Evolutionary conservation across 23 red algal genomes (phyloP).

Genomic region (Pyropia yezoensis): DNA sequence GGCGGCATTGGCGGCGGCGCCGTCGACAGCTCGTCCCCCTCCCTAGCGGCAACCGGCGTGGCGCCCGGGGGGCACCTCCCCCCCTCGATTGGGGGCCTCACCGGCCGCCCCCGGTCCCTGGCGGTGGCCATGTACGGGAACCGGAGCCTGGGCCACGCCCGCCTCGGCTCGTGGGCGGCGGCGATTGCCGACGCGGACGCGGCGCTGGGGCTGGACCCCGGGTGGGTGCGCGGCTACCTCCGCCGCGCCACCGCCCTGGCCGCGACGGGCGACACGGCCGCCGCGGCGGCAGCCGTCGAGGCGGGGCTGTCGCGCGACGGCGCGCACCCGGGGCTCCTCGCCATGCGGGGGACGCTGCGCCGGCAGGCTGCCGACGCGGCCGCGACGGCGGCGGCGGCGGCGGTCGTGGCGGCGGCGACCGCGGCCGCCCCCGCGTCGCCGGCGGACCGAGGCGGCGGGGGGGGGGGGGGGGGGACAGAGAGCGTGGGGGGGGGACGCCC

Average conservation of each 20-base stretch:
- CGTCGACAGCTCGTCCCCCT: background rate
- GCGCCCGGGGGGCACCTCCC: background rate
- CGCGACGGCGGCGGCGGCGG: too few relatives aligned
- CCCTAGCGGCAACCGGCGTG: too few relatives aligned
- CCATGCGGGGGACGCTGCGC: background rate
- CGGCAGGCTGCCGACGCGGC: too few relatives aligned
- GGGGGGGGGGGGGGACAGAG: too few relatives aligned
- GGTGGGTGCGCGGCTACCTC: conserved; percentile 60
- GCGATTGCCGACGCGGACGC: conserved; percentile 38
- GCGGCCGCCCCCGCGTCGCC: too few relatives aligned
- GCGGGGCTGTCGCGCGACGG: background rate
- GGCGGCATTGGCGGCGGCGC: too few relatives aligned
- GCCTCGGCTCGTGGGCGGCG: background rate
- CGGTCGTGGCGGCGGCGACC: too few relatives aligned
- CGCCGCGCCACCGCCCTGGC: conserved; percentile 38
- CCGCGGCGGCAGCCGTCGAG: background rate
- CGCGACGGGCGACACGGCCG: conserved; percentile 6
- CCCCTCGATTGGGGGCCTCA: background rate
- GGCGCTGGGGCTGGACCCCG: conserved; percentile 31
- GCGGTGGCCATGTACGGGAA: conserved; percentile 4
- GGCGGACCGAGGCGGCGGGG: too few relatives aligned
- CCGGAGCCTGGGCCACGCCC: background rate
- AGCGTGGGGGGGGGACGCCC: too few relatives aligned
- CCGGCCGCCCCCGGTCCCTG: background rate
- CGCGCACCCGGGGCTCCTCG: background rate